Evolutionary conservation across 1,139 yeast species (phyloP), one percentile per base, ranked within the genome.

Genomic region (Taphrina communis): DNA sequence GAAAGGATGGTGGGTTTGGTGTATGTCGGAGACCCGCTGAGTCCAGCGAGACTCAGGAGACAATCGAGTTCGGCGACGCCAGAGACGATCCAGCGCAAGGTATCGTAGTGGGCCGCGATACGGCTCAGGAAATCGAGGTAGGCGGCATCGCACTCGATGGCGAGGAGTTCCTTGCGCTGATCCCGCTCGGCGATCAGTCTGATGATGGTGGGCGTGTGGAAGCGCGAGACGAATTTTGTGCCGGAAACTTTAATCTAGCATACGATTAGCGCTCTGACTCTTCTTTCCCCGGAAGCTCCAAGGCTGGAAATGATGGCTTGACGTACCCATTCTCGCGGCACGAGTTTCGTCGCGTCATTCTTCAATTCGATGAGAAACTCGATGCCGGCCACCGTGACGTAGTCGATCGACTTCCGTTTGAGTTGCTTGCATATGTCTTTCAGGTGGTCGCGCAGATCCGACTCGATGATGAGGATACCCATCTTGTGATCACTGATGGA

Each of bases 361-460:
- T 90, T 79, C 0, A 93, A 87, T 75, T 92, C 97, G 31, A 94
- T 83, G 51, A 92, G 79, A 74, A 88, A 88, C 0, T 90, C 86
- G 51, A 87, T 89, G 69, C 86, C 86, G 65, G 84, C 82, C 66
- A 85, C 85, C 19, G 87, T 83, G 9, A 82, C 80, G 73, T 81
- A 91, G 38, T 83, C 80, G 66, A 89, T 76, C 61, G 84, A 81
- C 0, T 93, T 89, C 48, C 91, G 80, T 35, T 84, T 84, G 46
- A 90, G 77, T 0, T 81, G 65, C 1, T 72, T 75, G 60, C 85
- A 78, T 0, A 89, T 80, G 0, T 74, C 74, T 1, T 74, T 72
- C 17, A 92, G 78, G 72, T 89, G 93, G 0, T 77, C 78, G 0
- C 83, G 78, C 2, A 92, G 77, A 21, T 80, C 77, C 0, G 68